Percentiles rank a stretch among this genome's conserved stretches.
Conservation (phyloP, 306 rosid genomes). For the Vigna angularis region DNA sequence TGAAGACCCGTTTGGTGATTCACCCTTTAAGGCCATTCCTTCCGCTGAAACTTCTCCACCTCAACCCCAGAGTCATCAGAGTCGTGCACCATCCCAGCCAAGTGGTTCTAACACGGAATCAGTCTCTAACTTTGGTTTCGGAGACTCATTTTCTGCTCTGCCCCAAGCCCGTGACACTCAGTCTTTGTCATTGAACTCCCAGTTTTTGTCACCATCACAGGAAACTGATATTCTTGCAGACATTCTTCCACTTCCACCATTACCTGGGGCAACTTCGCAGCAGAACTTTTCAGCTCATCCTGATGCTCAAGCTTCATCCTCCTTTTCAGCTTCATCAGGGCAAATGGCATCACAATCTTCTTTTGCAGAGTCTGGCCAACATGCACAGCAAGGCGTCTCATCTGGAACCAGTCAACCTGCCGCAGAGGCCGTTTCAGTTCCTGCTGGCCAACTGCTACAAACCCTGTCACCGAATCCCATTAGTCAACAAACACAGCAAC, state of each 20-base stretch:
- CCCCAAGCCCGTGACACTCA: conserved; percentile 47
- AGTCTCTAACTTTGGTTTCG: conserved; percentile 56
- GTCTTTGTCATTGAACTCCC: conserved; percentile 51
- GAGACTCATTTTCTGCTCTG: conserved; percentile 64
- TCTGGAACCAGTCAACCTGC: conserved; percentile 25
- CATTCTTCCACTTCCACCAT: conserved; percentile 79
- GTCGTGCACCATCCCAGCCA: conserved; percentile 45
- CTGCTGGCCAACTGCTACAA: conserved; percentile 50
- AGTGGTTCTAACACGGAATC: conserved; percentile 44
- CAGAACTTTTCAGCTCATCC: conserved; percentile 48
- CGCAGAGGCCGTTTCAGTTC: conserved; percentile 37
- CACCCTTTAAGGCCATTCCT: conserved; percentile 77
- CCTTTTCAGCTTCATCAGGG: conserved; percentile 38
- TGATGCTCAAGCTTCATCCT: conserved; percentile 49
- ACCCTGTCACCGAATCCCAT: conserved; percentile 18
- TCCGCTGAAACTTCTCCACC: conserved; percentile 51
- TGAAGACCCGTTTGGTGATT: conserved; percentile 82
- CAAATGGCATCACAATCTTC: conserved; percentile 31
- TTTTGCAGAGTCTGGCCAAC: conserved; percentile 33
- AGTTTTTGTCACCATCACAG: conserved; percentile 54
- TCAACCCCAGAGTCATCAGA: conserved; percentile 55
- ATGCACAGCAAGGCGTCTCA: conserved; percentile 31
- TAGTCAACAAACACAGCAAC: conserved; percentile 32
- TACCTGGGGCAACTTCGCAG: conserved; percentile 54
- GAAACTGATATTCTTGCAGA: conserved; percentile 75